Percentiles rank a stretch among this genome's conserved stretches.
Evolutionary conservation across 2,329 filamentous ascomycete genomes (phyloP).

Genomic region (Scedosporium minutisporum): DNA sequence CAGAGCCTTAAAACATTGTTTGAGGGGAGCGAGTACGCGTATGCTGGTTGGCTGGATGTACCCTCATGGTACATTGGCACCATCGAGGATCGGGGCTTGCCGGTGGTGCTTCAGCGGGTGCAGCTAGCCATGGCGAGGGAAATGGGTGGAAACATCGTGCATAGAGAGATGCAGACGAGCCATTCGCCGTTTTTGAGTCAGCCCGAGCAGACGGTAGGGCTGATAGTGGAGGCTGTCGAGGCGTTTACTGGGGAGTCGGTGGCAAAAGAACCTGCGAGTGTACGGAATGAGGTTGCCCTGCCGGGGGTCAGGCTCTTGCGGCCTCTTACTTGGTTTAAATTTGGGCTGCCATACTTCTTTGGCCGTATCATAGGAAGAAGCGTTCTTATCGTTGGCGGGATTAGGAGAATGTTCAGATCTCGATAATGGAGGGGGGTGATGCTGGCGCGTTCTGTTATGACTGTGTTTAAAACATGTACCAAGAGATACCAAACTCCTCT

Average conservation of each 20-base stretch:
- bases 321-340: neutral
- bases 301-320: neutral
- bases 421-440: neutral
- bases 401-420: neutral
- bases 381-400: neutral
- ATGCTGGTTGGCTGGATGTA: slow-evolving; percentile 38
- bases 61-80: slow-evolving; percentile 36
- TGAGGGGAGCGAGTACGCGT: slow-evolving; percentile 31
- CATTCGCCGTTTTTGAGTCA: slow-evolving; percentile 41
- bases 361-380: neutral
- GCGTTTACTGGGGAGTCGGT: neutral
- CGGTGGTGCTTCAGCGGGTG: slow-evolving; percentile 27
- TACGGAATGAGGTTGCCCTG: neutral
- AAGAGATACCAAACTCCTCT: too few relatives aligned
- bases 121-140: slow-evolving; percentile 26
- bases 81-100: slow-evolving; percentile 28
- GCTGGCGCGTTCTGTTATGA: neutral
- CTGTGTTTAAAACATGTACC: neutral
- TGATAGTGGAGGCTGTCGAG: slow-evolving; percentile 19
- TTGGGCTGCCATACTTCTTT: slow-evolving; percentile 1
- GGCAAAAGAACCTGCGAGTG: neutral
- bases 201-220: slow-evolving; percentile 26
- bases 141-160: slow-evolving; percentile 24
- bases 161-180: slow-evolving; percentile 31
- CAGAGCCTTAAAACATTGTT: slow-evolving; percentile 34